These are phyloP conservation scores for Dendrothele bispora DNA, from an alignment of 768 basidiomycete species.

Conservation along the genomic window DNA sequence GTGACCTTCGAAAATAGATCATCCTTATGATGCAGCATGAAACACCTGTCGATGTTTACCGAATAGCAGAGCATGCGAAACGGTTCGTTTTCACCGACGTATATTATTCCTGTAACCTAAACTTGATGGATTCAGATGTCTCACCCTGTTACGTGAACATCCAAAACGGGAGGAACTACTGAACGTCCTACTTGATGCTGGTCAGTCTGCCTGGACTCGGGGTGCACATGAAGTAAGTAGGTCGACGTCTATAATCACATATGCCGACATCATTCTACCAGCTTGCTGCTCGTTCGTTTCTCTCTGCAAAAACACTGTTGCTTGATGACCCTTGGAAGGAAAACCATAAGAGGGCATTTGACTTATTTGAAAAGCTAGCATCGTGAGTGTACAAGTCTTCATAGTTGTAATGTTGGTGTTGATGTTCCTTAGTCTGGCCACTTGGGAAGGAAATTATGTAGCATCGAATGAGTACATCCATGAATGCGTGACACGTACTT, in stretches of 20 bases:
- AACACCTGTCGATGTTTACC: slow-evolving; percentile 59
- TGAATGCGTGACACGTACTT: slow-evolving; percentile 52
- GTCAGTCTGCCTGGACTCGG: slow-evolving; percentile 67
- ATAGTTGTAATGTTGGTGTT: slow-evolving; percentile 5
- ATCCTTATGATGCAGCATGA: slow-evolving; percentile 72
- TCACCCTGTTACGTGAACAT: slow-evolving; percentile 59
- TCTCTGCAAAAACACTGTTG: slow-evolving; percentile 57
- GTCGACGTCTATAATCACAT: not conserved
- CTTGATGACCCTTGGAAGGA: slow-evolving; percentile 58
- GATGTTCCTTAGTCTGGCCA: slow-evolving; percentile 44
- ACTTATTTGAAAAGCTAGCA: slow-evolving; percentile 55
- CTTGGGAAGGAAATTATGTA: slow-evolving; percentile 65
- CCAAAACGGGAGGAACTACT: slow-evolving; percentile 61
- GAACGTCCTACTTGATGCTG: slow-evolving; percentile 63
- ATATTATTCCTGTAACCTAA: not conserved
- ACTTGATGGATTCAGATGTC: slow-evolving; percentile 42
- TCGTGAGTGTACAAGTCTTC: slow-evolving; percentile 45
- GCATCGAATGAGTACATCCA: slow-evolving; percentile 51
- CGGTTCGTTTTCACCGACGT: slow-evolving; percentile 34
- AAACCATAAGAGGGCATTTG: slow-evolving; percentile 45
- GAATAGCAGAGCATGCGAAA: slow-evolving; percentile 70
- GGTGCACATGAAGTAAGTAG: slow-evolving; percentile 69
- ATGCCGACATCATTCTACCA: slow-evolving; percentile 21
- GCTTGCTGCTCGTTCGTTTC: slow-evolving; percentile 63
- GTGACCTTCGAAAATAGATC: slow-evolving; percentile 40